Percentiles rank a stretch among this genome's conserved stretches.
Conservation (phyloP, 805 yeast species). For the Brettanomyces naardenensis region DNA sequence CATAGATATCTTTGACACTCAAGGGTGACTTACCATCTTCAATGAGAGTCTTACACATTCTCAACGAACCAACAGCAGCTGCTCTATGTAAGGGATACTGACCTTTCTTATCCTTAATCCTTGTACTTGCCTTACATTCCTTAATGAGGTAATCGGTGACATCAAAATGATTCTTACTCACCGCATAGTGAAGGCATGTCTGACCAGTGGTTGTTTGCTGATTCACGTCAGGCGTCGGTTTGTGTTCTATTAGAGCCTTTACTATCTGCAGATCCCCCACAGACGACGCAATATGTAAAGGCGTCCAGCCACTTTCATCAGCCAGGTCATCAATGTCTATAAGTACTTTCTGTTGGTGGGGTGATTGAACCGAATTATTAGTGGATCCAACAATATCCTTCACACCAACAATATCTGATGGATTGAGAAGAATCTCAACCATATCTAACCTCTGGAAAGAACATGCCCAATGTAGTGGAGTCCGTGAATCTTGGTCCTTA, state of each 20-base stretch:
- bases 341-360: constrained; percentile 13
- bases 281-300: constrained; percentile 75
- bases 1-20: constrained; percentile 58
- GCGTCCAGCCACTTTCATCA: constrained; percentile 86
- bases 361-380: background rate
- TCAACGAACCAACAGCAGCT: constrained; percentile 62
- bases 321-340: constrained; percentile 58
- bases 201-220: constrained; percentile 55
- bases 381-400: constrained; percentile 2
- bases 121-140: constrained; percentile 49
- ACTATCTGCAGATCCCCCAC: constrained; percentile 55
- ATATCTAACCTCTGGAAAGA: constrained; percentile 50
- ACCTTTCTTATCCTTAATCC: constrained; percentile 58
- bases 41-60: constrained; percentile 47
- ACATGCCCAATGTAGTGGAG: constrained; percentile 86
- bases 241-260: constrained; percentile 38
- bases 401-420: constrained; percentile 19
- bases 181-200: constrained; percentile 71
- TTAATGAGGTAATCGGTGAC: constrained; percentile 46
- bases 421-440: constrained; percentile 36
- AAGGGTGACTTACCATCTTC: constrained; percentile 50
- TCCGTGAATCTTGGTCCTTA: constrained; percentile 67
- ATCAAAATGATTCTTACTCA: constrained; percentile 53
- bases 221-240: constrained; percentile 54
- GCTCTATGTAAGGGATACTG: constrained; percentile 77